phyloP scores from a whole-genome alignment of 352 stramenopile species.

The Phytophthora cactorum region DNA sequence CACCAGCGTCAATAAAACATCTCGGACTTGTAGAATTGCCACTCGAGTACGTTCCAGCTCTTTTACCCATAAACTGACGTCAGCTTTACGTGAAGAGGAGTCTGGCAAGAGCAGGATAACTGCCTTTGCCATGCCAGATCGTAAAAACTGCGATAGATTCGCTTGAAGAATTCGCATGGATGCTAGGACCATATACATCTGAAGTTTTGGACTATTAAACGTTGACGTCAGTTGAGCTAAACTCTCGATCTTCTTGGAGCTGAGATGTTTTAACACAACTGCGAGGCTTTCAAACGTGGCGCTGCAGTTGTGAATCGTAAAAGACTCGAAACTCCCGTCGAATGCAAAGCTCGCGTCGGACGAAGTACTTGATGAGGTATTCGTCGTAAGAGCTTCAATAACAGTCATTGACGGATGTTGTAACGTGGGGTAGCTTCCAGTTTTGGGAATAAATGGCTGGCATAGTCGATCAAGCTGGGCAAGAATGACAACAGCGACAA shows the following conservation, averaged over 20 bases:
- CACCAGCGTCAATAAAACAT: conserved; percentile 38
- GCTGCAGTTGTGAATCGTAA: conserved; percentile 50
- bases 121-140: conserved; percentile 54
- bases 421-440: conserved; percentile 32
- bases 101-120: conserved; percentile 33
- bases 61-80: conserved; percentile 13
- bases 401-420: conserved; percentile 34
- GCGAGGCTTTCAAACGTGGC: conserved; percentile 54
- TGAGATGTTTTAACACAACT: conserved; percentile 49
- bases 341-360: conserved; percentile 33
- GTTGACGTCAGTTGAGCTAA: conserved; percentile 17
- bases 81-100: neutral
- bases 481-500: conserved; percentile 64
- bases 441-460: conserved; percentile 52
- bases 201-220: conserved; percentile 36
- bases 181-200: conserved; percentile 71
- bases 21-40: conserved; percentile 40
- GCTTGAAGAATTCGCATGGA: conserved; percentile 76
- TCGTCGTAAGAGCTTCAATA: conserved; percentile 30
- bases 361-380: neutral
- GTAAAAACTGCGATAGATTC: conserved; percentile 76
- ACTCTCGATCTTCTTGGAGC: conserved; percentile 41
- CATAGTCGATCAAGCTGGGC: conserved; percentile 83
- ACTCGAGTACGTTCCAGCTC: conserved; percentile 26
- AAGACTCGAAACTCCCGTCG: conserved; percentile 48